Percentiles rank a stretch among this genome's conserved stretches.
Conservation (phyloP, 2,329 filamentous ascomycete species). For the Leptographium procerum region DNA sequence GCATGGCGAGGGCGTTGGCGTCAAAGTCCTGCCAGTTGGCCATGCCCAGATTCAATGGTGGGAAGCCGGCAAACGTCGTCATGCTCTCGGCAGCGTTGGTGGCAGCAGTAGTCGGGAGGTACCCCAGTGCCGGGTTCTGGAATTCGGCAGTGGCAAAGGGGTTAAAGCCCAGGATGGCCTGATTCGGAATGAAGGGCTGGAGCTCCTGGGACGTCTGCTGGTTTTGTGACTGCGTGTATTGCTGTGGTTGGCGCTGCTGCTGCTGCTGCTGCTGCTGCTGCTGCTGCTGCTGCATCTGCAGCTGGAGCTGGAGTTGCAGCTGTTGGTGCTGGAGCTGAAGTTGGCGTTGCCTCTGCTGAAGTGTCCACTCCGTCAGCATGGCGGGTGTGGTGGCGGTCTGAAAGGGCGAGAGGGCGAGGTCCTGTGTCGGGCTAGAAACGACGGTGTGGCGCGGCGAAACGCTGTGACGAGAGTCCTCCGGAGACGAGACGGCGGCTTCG, state of each 20-base stretch:
- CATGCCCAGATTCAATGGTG: slow-evolving; percentile 53
- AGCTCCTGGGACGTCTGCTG: slow-evolving; percentile 33
- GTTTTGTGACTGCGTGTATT: slow-evolving; percentile 32
- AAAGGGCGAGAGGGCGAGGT: slow-evolving; percentile 46
- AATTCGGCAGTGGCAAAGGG: slow-evolving; percentile 38
- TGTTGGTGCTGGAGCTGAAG: slow-evolving; percentile 20
- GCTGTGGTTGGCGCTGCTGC: slow-evolving; percentile 23
- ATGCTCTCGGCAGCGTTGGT: slow-evolving; percentile 44
- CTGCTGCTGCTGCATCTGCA: slow-evolving; percentile 28
- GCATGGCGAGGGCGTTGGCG: slow-evolving; percentile 42
- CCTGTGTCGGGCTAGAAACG: slow-evolving; percentile 41
- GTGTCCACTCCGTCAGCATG: slow-evolving; percentile 49
- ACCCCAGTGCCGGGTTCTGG: slow-evolving; percentile 46
- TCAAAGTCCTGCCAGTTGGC: slow-evolving; percentile 75
- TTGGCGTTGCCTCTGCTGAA: slow-evolving; percentile 43
- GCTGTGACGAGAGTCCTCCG: slow-evolving; percentile 37
- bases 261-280: slow-evolving; percentile 18
- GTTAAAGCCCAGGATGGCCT: slow-evolving; percentile 43
- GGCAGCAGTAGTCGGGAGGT: slow-evolving; percentile 34
- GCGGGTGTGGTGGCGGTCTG: slow-evolving; percentile 35
- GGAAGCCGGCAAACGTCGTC: slow-evolving; percentile 47
- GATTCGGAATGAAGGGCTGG: slow-evolving; percentile 44
- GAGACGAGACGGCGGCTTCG: slow-evolving; percentile 36
- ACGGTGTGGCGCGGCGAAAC: slow-evolving; percentile 34
- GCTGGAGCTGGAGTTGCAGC: slow-evolving; percentile 23